Evolutionary conservation across 768 basidiomycete genomes (phyloP), one percentile per base, ranked within the genome.

Genomic region (Kwoniella heveanensis): DNA sequence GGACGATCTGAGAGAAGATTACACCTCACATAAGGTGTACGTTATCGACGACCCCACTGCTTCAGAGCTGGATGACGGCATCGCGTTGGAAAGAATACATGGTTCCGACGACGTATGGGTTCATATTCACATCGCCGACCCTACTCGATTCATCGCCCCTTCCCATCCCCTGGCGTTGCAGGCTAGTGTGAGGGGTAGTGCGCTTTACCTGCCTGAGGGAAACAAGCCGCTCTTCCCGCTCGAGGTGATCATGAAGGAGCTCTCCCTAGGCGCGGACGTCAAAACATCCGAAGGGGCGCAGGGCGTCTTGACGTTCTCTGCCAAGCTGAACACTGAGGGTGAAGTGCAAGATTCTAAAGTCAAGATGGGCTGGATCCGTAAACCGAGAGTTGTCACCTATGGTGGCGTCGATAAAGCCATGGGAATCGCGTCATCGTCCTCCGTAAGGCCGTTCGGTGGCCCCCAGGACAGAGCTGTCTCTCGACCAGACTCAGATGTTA

Each of bases 71-170:
- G 96, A 99, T 75, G 96, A 99, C 76, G 96, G 92, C 1, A 71
- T 99, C 30, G 94, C 93, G 1, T 74, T 97, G 29, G 90, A 95
- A 67, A 74, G 80, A n/a, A 83, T 88, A 30, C 49, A 62, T 1
- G 86, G 89, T 52, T 85, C 86, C 1, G 65, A 65, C 19, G 85
- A 83, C 17, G 75, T 81, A 49, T 98, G 96, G 95, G 76, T 95
- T 12, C 94, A 97, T 71, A 83, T 89, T 25, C 96, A 98, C 75
- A 84, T 99, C 60, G 94, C 96, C 10, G 96, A 99, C 77, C 94
- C 94, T 0, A 92, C 91, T 1, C 82, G 88, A 12, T 68, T 88
- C 52, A 83, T 99, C 25, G 88, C 88, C 21, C 90, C 89, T 0
- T 83, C 83, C 0, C 88, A 94, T 76, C 68, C 81, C 6, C 73